Percentiles rank a stretch among this genome's conserved stretches.
Conservation (phyloP, 176 grass and related monocot genomes). For the Carex kokanica region DNA sequence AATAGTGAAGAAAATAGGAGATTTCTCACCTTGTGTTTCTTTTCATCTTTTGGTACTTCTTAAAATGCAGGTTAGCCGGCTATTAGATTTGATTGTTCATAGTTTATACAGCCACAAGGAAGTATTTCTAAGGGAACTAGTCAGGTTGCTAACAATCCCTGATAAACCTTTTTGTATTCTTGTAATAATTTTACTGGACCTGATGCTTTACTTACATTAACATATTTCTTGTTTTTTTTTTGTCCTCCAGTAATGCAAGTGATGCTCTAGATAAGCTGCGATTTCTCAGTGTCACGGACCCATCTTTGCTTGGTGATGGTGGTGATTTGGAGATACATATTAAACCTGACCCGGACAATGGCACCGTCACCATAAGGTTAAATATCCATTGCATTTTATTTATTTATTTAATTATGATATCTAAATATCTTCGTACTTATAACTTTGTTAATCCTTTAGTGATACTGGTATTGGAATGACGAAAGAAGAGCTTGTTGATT, state of each 20-base stretch:
- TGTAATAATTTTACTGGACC: not conserved
- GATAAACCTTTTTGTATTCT: not conserved
- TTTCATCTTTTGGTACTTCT: conserved; percentile 15
- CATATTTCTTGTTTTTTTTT: not conserved
- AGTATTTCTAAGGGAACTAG: conserved; percentile 90
- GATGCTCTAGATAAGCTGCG: conserved; percentile 95
- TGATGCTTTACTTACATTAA: not conserved
- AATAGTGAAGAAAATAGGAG: not conserved
- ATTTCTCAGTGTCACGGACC: conserved; percentile 76
- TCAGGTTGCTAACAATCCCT: conserved; percentile 45
- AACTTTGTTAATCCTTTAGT: conserved; percentile 46
- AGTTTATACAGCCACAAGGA: conserved; percentile 96
- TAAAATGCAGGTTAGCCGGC: conserved; percentile 67
- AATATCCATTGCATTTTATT: not conserved
- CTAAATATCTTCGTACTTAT: not conserved
- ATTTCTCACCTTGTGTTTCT: not conserved
- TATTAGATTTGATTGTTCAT: conserved; percentile 95
- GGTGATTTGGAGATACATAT: conserved; percentile 78
- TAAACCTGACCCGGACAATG: conserved; percentile 71
- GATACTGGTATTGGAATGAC: conserved; percentile 97
- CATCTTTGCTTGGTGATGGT: conserved; percentile 61
- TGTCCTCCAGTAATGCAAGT: conserved; percentile 66
- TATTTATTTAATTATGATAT: not conserved
- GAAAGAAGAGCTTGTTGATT: conserved; percentile 95
- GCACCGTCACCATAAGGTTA: conserved; percentile 77